Percentiles rank a stretch among this genome's conserved stretches.
These are phyloP conservation scores for Rhododendron molle DNA, from an alignment of 148 eudicot genomes.

Conservation along the genomic window DNA sequence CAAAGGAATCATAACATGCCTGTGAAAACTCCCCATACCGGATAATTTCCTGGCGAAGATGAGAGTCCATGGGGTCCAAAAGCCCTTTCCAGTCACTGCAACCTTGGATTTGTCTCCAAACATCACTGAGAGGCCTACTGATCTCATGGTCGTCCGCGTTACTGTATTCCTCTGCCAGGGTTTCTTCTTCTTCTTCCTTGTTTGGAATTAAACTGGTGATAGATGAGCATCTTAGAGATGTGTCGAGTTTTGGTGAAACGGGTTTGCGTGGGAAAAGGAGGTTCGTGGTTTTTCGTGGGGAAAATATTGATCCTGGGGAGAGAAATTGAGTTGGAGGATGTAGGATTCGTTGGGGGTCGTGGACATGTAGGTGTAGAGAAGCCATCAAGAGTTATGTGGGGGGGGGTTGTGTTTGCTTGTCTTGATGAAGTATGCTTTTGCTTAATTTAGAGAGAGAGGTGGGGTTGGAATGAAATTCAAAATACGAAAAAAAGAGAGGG, in stretches of 20 bases:
- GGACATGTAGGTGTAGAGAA: background rate
- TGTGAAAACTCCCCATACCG: slow-evolving; percentile 87
- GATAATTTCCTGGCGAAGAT: slow-evolving; percentile 58
- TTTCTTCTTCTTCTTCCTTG: slow-evolving; percentile 1
- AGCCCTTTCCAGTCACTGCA: slow-evolving; percentile 57
- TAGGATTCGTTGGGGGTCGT: background rate
- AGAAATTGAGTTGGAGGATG: background rate
- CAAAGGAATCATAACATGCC: slow-evolving; percentile 80
- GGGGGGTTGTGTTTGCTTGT: background rate
- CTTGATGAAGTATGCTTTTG: background rate
- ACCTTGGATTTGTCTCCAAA: slow-evolving; percentile 76
- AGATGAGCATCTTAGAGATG: background rate
- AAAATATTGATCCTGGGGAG: background rate
- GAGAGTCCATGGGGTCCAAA: slow-evolving; percentile 67
- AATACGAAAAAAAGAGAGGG: background rate
- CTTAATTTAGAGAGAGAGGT: no score
- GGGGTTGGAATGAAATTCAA: background rate
- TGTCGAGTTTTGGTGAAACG: background rate
- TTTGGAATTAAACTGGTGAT: slow-evolving; percentile 5
- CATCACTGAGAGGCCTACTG: slow-evolving; percentile 30
- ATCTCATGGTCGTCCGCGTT: background rate
- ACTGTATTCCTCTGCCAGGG: background rate
- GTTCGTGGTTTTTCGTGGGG: slow-evolving; percentile 2
- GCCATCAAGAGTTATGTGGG: slow-evolving; percentile 11
- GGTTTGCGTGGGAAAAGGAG: slow-evolving; percentile 5